Conservation (phyloP, 2,329 filamentous ascomycete species). For the Incumbomyces lentus region DNA sequence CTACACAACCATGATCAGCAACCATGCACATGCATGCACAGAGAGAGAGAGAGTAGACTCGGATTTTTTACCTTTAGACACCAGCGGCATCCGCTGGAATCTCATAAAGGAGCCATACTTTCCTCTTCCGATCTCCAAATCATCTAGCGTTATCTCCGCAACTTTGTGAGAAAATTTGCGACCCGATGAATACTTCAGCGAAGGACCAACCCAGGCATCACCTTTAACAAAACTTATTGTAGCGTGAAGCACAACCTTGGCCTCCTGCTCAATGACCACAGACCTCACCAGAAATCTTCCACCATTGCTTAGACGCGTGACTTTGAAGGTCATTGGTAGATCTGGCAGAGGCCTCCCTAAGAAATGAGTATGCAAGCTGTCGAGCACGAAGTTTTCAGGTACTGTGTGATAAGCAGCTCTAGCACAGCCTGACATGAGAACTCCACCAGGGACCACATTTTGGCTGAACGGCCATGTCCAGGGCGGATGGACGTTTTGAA, state of each 20-base stretch:
- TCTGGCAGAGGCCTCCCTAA: constrained; percentile 12
- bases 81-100: constrained; percentile 17
- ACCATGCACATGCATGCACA: background rate
- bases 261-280: constrained; percentile 14
- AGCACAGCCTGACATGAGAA: constrained; percentile 18
- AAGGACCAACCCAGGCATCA: constrained; percentile 12
- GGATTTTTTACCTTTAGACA: constrained; percentile 9
- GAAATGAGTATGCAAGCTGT: constrained; percentile 18
- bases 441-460: constrained; percentile 13
- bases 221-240: constrained; percentile 15
- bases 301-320: constrained; percentile 16
- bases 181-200: constrained; percentile 14
- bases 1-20: background rate
- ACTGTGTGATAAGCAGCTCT: constrained; percentile 18
- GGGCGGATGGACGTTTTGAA: constrained; percentile 14
- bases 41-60: background rate
- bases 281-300: constrained; percentile 15
- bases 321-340: constrained; percentile 12
- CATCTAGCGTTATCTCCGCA: constrained; percentile 16
- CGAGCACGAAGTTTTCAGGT: constrained; percentile 12
- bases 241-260: constrained; percentile 8
- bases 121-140: constrained; percentile 11
- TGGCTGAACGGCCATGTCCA: constrained; percentile 18
- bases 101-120: constrained; percentile 18
- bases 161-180: constrained; percentile 8